Evolutionary conservation across 2,329 filamentous ascomycete species (phyloP).

Genomic region (Penicillium expansum): DNA sequence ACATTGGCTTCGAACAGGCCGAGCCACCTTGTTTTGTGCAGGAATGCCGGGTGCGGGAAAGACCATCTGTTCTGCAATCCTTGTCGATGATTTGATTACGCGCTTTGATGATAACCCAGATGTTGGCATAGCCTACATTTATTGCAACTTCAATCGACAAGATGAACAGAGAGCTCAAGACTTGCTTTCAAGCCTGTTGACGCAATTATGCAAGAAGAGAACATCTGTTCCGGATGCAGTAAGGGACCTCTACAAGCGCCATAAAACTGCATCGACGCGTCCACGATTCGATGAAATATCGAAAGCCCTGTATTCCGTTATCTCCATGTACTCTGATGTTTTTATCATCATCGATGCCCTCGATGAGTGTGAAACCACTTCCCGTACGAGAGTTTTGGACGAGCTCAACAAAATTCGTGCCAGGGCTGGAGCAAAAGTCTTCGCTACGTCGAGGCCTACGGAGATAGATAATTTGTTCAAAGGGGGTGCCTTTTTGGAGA

Average conservation of each 20-base stretch:
- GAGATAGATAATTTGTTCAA: constrained; percentile 26
- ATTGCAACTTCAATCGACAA: constrained; percentile 45
- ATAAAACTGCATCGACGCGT: constrained; percentile 13
- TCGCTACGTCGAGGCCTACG: constrained; percentile 34
- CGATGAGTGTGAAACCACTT: constrained; percentile 27
- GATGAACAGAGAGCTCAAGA: constrained; percentile 37
- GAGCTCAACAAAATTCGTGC: constrained; percentile 25
- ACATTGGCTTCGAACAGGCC: constrained; percentile 9
- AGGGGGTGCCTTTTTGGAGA: constrained; percentile 23
- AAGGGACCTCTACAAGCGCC: constrained; percentile 26
- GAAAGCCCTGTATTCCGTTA: constrained; percentile 16
- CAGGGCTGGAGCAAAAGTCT: constrained; percentile 21
- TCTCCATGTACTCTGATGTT: constrained; percentile 13
- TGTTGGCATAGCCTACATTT: constrained; percentile 48
- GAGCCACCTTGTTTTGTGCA: constrained; percentile 13
- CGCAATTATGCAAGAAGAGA: constrained; percentile 35
- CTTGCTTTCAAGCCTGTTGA: constrained; percentile 39
- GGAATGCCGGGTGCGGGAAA: constrained; percentile 24
- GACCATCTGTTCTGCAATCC: constrained; percentile 26
- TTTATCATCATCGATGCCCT: constrained; percentile 36
- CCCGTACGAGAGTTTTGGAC: constrained; percentile 3
- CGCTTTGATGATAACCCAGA: constrained; percentile 17
- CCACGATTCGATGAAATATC: constrained; percentile 28
- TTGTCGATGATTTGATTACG: constrained; percentile 42
- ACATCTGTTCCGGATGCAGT: constrained; percentile 28